These are phyloP conservation scores for Saccharomyces hybrid DNA, from an alignment of 1,139 yeast species.

Conservation along the genomic window DNA sequence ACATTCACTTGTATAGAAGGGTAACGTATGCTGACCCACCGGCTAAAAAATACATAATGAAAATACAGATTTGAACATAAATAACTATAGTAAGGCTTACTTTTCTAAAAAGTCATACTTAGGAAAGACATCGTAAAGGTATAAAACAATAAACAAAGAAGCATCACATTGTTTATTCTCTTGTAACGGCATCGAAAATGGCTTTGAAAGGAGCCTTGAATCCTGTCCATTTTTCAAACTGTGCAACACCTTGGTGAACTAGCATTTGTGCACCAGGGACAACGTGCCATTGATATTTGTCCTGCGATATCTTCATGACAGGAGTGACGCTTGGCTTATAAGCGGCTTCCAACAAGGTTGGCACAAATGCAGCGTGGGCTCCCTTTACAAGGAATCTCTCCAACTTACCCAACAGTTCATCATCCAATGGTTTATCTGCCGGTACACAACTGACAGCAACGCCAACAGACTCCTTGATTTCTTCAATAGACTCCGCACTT, in stretches of 20 bases:
- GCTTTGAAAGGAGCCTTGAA: constrained; percentile 52
- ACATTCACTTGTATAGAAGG: neutral
- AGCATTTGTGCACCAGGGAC: constrained; percentile 89
- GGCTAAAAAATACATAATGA: too few relatives aligned
- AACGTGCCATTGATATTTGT: constrained; percentile 57
- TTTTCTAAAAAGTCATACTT: neutral
- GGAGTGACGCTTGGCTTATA: constrained; percentile 85
- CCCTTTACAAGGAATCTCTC: constrained; percentile 40
- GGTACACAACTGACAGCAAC: constrained; percentile 83
- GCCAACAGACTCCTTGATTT: constrained; percentile 38
- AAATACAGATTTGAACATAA: neutral
- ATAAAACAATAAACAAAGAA: neutral
- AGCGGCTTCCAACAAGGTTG: constrained; percentile 79
- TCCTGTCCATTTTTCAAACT: constrained; percentile 76
- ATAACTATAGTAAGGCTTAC: neutral
- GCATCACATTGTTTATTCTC: constrained; percentile 7
- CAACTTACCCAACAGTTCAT: constrained; percentile 40
- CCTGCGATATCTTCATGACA: constrained; percentile 65
- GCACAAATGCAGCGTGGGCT: constrained; percentile 35
- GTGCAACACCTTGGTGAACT: constrained; percentile 85
- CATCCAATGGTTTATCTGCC: constrained; percentile 71
- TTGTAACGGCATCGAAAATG: constrained; percentile 51
- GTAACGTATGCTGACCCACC: neutral
- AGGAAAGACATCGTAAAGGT: neutral
- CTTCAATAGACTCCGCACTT: constrained; percentile 39